These are phyloP conservation scores for Taphrina confusa DNA, from an alignment of 1,139 yeast species.

Conservation along the genomic window DNA sequence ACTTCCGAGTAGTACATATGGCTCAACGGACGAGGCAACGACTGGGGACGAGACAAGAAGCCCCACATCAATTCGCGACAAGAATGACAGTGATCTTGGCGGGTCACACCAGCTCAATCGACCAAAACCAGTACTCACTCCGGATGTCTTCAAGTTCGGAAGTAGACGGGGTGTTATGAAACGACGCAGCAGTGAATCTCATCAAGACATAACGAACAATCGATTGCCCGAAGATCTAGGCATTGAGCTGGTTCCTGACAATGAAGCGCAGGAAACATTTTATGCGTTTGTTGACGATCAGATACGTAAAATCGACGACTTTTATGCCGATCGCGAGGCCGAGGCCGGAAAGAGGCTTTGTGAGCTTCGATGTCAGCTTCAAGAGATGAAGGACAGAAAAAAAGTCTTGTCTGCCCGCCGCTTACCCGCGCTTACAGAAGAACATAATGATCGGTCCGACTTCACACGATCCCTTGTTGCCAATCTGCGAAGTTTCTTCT, in stretches of 20 bases:
- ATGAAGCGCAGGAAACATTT: constrained; percentile 51
- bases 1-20: background rate
- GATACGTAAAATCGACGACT: constrained; percentile 59
- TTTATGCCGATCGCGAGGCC: constrained; percentile 62
- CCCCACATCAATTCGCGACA: background rate
- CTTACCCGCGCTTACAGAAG: constrained; percentile 36
- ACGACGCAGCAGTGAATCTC: background rate
- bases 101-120: background rate
- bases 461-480: constrained; percentile 3
- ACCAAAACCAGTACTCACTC: background rate
- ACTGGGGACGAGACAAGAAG: background rate
- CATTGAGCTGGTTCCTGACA: constrained; percentile 5
- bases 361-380: constrained; percentile 66
- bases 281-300: constrained; percentile 63
- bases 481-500: constrained; percentile 17
- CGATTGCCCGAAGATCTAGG: no score
- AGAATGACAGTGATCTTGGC: background rate
- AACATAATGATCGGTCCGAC: background rate
- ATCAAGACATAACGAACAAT: no score
- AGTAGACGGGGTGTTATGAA: background rate
- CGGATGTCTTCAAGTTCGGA: background rate
- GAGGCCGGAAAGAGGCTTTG: constrained; percentile 63
- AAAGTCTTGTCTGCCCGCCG: constrained; percentile 34
- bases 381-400: constrained; percentile 62
- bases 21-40: background rate